These are phyloP conservation scores for Xylaria intraflava DNA, from an alignment of 495 filamentous ascomycete species.

Conservation along the genomic window DNA sequence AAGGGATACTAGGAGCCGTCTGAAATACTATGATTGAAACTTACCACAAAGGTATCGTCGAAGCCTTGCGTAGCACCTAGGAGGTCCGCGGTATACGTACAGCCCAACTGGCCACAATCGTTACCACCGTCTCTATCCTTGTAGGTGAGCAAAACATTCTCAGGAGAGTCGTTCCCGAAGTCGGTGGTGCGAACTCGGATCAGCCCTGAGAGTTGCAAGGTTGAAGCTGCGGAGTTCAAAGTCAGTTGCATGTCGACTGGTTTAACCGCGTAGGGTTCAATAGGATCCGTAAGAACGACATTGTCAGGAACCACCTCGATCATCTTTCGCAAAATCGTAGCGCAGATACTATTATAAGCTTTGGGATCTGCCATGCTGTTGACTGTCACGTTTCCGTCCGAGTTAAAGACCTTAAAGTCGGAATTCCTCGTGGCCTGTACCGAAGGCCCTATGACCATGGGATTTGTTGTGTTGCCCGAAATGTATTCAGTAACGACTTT, in stretches of 20 bases:
- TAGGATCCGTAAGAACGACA: slow-evolving; percentile 44
- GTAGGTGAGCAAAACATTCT: slow-evolving; percentile 63
- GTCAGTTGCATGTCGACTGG: slow-evolving; percentile 46
- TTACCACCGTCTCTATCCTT: slow-evolving; percentile 90
- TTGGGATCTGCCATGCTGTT: slow-evolving; percentile 35
- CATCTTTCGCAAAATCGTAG: slow-evolving; percentile 50
- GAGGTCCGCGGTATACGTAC: slow-evolving; percentile 38
- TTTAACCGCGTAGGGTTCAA: slow-evolving; percentile 54
- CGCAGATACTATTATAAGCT: slow-evolving; percentile 43
- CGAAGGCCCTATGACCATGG: slow-evolving; percentile 45
- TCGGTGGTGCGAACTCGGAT: slow-evolving; percentile 41
- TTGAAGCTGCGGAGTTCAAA: slow-evolving; percentile 31
- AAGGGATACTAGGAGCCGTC: neutral
- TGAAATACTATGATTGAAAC: slow-evolving; percentile 10
- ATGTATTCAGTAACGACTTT: slow-evolving; percentile 52
- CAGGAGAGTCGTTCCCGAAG: slow-evolving; percentile 25
- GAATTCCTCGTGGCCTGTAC: slow-evolving; percentile 37
- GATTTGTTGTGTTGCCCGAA: slow-evolving; percentile 44
- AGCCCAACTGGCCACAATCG: slow-evolving; percentile 45
- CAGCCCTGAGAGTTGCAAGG: slow-evolving; percentile 33
- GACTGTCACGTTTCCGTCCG: slow-evolving; percentile 52
- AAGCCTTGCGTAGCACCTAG: slow-evolving; percentile 48
- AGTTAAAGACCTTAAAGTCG: slow-evolving; percentile 51
- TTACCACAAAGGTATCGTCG: slow-evolving; percentile 52
- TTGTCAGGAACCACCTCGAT: slow-evolving; percentile 53